Evolutionary conservation across 2,329 filamentous ascomycete genomes (phyloP).

Genomic region (Alternaria sp.): DNA sequence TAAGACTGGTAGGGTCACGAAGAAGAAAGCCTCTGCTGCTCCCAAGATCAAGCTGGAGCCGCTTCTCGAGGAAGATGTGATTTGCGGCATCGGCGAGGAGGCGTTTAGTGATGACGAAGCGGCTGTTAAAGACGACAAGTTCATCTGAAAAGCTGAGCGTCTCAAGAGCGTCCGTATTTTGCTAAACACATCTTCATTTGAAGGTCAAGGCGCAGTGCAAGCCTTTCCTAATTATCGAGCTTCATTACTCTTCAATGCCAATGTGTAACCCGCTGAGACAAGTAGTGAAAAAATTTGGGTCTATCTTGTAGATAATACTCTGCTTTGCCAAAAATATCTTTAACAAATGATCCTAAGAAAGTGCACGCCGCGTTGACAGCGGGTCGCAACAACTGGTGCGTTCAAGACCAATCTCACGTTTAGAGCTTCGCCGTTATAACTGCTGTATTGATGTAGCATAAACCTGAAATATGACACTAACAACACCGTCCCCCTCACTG

Average conservation of each 20-base stretch:
- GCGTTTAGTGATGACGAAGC: neutral
- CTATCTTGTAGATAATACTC: too few species aligned
- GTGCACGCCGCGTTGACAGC: too few species aligned
- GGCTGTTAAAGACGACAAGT: neutral
- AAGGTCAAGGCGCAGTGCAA: neutral
- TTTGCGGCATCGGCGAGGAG: neutral
- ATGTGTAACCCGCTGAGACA: neutral
- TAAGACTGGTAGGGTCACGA: slow-evolving; percentile 26
- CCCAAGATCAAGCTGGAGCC: slow-evolving; percentile 24
- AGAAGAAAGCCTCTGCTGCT: slow-evolving; percentile 17
- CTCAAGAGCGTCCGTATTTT: too few species aligned
- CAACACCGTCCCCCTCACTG: too few species aligned
- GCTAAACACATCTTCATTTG: neutral
- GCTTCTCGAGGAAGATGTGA: neutral
- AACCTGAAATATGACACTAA: neutral
- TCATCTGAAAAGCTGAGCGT: neutral
- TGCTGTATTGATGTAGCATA: neutral
- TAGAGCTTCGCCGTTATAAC: neutral
- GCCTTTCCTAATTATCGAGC: neutral
- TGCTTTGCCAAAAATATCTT: too few species aligned
- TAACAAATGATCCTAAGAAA: too few species aligned
- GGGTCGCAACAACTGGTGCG: neutral
- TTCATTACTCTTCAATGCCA: neutral
- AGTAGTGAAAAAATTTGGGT: neutral
- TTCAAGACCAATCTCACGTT: neutral